Conservation (phyloP, 129 eudicot species). For the Heracleum sosnowskyi region DNA sequence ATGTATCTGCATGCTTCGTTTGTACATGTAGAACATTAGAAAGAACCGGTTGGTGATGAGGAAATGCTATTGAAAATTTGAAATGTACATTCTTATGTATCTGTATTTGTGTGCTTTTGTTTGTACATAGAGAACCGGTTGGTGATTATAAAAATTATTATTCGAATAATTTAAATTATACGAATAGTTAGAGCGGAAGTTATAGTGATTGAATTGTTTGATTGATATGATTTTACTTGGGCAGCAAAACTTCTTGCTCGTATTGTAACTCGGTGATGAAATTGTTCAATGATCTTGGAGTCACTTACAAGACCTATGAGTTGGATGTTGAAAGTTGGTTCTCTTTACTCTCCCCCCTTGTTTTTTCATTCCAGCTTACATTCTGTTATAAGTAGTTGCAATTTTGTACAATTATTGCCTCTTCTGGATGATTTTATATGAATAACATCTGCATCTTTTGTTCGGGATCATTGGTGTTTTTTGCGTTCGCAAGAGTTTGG, state of each 20-base stretch:
- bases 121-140: too few species aligned
- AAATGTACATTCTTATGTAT: too few species aligned
- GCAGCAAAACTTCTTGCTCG: slow-evolving; percentile 79
- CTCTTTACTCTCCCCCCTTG: neutral
- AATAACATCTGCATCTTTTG: neutral
- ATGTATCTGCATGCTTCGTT: too few species aligned
- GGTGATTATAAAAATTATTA: neutral
- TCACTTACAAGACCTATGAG: slow-evolving; percentile 62
- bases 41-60: neutral
- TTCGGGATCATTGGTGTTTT: neutral
- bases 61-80: neutral
- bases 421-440: neutral
- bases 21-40: too few species aligned
- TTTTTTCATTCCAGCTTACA: neutral
- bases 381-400: neutral
- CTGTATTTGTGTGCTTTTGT: too few species aligned
- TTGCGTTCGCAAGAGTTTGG: neutral
- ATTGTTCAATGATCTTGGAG: slow-evolving; percentile 48
- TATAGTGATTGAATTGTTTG: slow-evolving; percentile 1
- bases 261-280: slow-evolving; percentile 68
- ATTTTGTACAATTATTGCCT: neutral
- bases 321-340: slow-evolving; percentile 64
- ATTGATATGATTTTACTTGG: neutral
- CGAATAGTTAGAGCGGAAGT: neutral
- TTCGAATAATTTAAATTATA: slow-evolving; percentile 10